Conservation (phyloP, 2,329 filamentous ascomycete genomes). For the Knufia petricola region DNA sequence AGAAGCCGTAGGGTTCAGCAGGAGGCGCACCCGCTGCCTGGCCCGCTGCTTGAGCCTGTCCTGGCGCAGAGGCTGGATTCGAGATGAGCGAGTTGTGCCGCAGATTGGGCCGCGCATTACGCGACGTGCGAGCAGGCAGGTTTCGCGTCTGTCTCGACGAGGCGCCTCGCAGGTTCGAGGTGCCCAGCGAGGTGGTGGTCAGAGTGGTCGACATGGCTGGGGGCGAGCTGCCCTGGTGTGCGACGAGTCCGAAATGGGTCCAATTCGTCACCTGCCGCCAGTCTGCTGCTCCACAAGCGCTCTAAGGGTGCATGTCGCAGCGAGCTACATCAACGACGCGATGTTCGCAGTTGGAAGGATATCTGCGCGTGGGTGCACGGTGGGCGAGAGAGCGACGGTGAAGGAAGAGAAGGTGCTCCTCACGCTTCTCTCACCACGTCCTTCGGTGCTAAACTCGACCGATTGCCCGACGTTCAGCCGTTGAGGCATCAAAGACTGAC, state of each 20-base stretch:
- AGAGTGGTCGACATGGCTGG: conserved; percentile 20
- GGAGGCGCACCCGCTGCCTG: conserved; percentile 10
- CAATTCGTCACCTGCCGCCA: neutral
- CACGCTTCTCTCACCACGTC: too few species aligned
- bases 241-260: neutral
- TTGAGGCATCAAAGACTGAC: neutral
- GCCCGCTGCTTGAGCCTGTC: too few species aligned
- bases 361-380: neutral
- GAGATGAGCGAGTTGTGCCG: conserved; percentile 26
- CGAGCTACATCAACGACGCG: neutral
- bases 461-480: conserved; percentile 1
- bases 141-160: conserved; percentile 37
- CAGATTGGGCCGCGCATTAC: conserved; percentile 34
- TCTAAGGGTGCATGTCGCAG: conserved; percentile 2
- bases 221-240: conserved; percentile 4
- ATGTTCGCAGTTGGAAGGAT: neutral
- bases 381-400: neutral
- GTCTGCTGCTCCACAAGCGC: neutral
- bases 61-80: conserved; percentile 20
- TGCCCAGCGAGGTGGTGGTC: conserved; percentile 19
- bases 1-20: conserved; percentile 43
- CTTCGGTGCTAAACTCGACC: neutral
- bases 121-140: conserved; percentile 41
- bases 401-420: neutral
- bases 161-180: conserved; percentile 21